Conservation (phyloP, 2,329 filamentous ascomycete species). For the Samsoniella hepiali region DNA sequence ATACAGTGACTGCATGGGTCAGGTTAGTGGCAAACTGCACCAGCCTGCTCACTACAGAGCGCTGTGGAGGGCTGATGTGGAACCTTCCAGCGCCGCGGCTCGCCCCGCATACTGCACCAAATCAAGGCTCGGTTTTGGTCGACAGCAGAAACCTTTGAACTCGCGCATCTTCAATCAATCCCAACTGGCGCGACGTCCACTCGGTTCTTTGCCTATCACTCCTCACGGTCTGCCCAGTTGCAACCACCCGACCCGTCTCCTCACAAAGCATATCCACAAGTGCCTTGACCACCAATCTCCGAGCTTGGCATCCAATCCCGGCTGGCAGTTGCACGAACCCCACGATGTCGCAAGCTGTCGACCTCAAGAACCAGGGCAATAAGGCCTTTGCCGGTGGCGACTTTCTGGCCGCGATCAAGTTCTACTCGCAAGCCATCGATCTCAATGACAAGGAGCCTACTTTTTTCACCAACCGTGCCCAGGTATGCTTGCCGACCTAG, state of each 20-base stretch:
- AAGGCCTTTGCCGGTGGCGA: conserved; percentile 86
- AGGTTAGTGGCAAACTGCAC: conserved; percentile 9
- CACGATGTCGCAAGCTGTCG: conserved; percentile 60
- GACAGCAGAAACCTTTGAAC: conserved; percentile 1
- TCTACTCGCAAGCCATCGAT: conserved; percentile 85
- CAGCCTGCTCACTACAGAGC: not conserved
- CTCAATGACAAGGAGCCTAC: conserved; percentile 79
- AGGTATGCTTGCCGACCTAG: conserved; percentile 47
- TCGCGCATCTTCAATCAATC: not conserved
- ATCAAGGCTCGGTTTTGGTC: conserved; percentile 2
- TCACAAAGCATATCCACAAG: not conserved
- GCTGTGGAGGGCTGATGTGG: not conserved
- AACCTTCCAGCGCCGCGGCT: conserved; percentile 17
- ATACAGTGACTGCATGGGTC: conserved; percentile 7
- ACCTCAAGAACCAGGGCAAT: conserved; percentile 91
- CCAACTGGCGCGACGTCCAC: not conserved
- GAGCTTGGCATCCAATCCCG: conserved; percentile 5
- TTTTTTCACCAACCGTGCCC: conserved; percentile 91
- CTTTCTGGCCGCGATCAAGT: conserved; percentile 76
- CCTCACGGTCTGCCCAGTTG: not conserved
- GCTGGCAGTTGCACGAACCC: not conserved
- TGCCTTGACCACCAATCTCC: not conserved
- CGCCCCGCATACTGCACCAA: conserved; percentile 14
- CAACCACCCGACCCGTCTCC: not conserved
- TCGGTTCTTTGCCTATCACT: not conserved